These are phyloP conservation scores for Nicotiana attenuata DNA, from an alignment of 257 asterid genomes.

Conservation along the genomic window DNA sequence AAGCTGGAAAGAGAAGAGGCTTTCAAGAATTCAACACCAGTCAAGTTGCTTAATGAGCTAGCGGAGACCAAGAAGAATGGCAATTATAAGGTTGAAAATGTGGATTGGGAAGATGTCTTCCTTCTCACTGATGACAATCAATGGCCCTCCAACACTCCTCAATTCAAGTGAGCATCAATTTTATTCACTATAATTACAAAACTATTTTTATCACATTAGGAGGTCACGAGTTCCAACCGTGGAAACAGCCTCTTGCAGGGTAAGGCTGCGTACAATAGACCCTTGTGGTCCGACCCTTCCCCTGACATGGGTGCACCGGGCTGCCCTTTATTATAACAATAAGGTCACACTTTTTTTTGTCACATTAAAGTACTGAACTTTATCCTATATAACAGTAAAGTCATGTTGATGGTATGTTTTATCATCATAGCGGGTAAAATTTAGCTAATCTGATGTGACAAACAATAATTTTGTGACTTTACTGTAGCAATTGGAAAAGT, in stretches of 20 bases:
- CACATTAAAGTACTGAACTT: neutral
- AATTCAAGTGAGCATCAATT: constrained; percentile 45
- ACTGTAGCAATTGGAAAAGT: too few relatives aligned
- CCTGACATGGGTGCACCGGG: too few relatives aligned
- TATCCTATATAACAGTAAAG: neutral
- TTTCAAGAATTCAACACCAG: constrained; percentile 54
- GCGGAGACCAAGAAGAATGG: constrained; percentile 36
- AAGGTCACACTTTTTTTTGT: neutral
- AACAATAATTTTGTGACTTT: neutral
- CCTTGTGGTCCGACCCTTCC: too few relatives aligned
- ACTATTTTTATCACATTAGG: neutral
- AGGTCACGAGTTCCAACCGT: too few relatives aligned
- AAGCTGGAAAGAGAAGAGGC: constrained; percentile 43
- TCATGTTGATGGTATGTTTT: neutral
- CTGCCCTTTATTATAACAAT: too few relatives aligned
- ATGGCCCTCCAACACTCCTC: constrained; percentile 57
- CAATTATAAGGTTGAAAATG: constrained; percentile 32
- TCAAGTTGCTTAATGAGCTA: constrained; percentile 43
- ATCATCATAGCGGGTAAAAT: neutral
- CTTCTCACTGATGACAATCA: constrained; percentile 66
- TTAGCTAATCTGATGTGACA: neutral
- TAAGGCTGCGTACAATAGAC: too few relatives aligned
- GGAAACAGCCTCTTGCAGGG: too few relatives aligned
- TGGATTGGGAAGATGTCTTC: constrained; percentile 89
- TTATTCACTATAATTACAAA: neutral